Base-by-base conservation (phyloP, 805 yeast species). In the Nakazawaea pomicola region DNA sequence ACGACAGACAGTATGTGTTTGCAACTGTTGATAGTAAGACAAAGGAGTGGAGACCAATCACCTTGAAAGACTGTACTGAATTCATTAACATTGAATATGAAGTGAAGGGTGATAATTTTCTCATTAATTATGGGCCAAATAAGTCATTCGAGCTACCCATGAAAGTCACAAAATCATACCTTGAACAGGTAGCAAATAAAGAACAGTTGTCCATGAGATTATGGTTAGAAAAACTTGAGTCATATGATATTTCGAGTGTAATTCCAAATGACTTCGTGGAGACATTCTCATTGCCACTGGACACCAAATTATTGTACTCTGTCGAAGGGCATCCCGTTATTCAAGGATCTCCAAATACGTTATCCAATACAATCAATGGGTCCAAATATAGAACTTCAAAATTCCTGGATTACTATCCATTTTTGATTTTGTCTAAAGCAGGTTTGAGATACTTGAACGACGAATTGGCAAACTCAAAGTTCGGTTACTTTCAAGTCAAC, bases 361-460 rank as follows among this genome's bases (percentile, higher is more conserved):
- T 40, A 17, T 15, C 27, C 6, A 23, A 40, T 15, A 29, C 32
- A 3, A 21, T 29, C n/a, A 16, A 27, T n/a, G 40, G 39, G 3
- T 14, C 43, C n/a, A 40, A 35, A 8, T 44, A 35, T 28, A 44
- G 52, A 30, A 31, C 14, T 8, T 51, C 62, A 1, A 33, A 49
- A 19, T 57, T 56, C 37, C 64, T 57, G 31, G 62, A 56, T 40
- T 59, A 58, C 32, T 59, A 44, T 36, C 62, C 64, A 1, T 29
- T 58, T 15, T 33, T 58, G 23, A 29, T 57, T 40, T 41, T 53
- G 10, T 53, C 60, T 1, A 41, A 43, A 23, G 53, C 47, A 29
- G 52, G 53, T n/a, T 36, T 49, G 28, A 49, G 49, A 7, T 37
- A 34, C 18, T 35, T 56, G 30, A 48, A 49, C 29, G 35, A 29